A percentile compares a stretch with the other conserved stretches of the same genome.
phyloP scores from a whole-genome alignment of 169 alveolate species.

The Cystoisospora suis region DNA sequence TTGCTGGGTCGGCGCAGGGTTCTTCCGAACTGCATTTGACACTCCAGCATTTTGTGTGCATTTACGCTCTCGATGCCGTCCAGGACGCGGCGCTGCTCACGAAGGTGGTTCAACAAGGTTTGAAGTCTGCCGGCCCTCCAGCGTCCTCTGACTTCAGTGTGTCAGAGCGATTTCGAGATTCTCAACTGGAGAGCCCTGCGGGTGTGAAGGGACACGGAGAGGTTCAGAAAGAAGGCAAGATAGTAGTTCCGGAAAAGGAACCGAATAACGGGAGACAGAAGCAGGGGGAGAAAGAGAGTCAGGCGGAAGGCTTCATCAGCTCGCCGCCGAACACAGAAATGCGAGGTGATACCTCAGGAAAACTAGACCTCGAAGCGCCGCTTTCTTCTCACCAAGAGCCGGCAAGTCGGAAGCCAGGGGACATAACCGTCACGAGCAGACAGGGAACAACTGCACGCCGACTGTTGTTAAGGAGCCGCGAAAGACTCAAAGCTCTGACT shows the following conservation, averaged over 20 bases:
- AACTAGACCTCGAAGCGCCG: no score
- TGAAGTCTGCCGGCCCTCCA: neutral
- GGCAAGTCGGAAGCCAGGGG: no score
- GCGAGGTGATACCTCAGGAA: no score
- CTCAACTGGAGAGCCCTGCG: no score
- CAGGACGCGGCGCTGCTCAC: neutral
- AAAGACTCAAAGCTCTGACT: neutral
- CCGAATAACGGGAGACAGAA: no score
- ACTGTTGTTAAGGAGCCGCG: neutral
- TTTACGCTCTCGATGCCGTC: slow-evolving; percentile 7
- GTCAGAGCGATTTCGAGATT: neutral
- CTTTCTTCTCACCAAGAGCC: no score
- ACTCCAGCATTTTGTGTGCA: neutral
- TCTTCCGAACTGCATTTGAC: neutral
- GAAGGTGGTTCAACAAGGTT: neutral
- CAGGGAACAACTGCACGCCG: neutral
- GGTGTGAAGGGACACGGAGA: neutral
- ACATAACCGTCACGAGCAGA: no score
- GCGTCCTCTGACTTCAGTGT: neutral
- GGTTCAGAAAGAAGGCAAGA: neutral
- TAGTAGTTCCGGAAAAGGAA: no score
- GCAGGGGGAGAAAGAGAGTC: neutral
- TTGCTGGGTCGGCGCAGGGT: neutral
- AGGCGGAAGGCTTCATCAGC: neutral
- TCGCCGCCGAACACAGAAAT: no score